A percentile compares a stretch with the other conserved stretches of the same genome.
Conservation (phyloP, 805 yeast genomes). For the Diddensiella caesifluorescens region DNA sequence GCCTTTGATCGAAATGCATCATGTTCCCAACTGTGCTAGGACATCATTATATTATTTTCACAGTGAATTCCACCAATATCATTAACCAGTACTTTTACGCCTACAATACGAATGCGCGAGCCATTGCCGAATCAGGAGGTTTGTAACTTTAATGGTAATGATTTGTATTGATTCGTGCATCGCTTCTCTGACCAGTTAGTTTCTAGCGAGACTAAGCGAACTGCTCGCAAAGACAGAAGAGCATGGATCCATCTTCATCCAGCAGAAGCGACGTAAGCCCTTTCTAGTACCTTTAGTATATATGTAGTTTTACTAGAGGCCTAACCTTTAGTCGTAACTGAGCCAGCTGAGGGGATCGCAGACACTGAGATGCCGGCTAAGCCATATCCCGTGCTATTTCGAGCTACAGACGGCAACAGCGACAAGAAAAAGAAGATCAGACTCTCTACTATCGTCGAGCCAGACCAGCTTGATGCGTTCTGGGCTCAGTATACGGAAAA, state of each 20-base stretch:
- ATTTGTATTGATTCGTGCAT: background rate
- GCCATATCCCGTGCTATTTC: constrained; percentile 58
- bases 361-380: constrained; percentile 1
- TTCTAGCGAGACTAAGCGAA: constrained; percentile 25
- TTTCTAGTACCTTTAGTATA: no score
- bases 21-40: no score
- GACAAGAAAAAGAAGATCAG: constrained; percentile 51
- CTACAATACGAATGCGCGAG: background rate
- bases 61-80: no score
- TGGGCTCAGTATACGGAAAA: constrained; percentile 72
- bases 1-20: no score
- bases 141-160: background rate
- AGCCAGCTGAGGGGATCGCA: constrained; percentile 4
- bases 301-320: no score
- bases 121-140: constrained; percentile 5
- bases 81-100: background rate
- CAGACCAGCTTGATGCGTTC: constrained; percentile 57
- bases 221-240: constrained; percentile 27
- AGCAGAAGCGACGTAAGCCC: constrained; percentile 32
- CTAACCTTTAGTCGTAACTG: constrained; percentile 8
- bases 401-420: constrained; percentile 57
- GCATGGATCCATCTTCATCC: constrained; percentile 33
- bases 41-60: no score
- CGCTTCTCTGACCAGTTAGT: constrained; percentile 20
- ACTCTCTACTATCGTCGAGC: constrained; percentile 65